These are phyloP conservation scores for Colletotrichum eremochloae DNA, from an alignment of 2,329 filamentous ascomycete species.

Conservation along the genomic window DNA sequence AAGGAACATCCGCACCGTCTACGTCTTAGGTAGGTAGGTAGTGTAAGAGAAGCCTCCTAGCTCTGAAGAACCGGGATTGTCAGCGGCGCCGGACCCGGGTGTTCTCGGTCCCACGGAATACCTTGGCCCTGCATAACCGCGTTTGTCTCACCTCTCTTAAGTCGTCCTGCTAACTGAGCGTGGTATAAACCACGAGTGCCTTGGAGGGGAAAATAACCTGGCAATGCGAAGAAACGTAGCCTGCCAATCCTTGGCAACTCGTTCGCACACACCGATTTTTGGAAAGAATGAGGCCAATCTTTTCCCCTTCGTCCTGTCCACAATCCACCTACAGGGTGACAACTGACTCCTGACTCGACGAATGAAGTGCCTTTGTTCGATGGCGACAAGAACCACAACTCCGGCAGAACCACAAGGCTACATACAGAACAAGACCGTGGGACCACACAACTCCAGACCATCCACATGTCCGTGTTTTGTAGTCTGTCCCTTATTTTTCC, in stretches of 20 bases:
- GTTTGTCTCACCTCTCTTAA: constrained; percentile 26
- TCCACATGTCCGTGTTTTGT: constrained; percentile 28
- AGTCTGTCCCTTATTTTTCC: constrained; percentile 12
- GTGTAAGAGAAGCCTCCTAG: neutral
- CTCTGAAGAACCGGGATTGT: constrained; percentile 12
- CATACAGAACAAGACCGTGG: neutral
- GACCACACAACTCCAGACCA: constrained; percentile 37
- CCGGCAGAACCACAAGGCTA: neutral
- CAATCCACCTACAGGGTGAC: neutral
- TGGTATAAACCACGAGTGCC: neutral
- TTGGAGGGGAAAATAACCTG: neutral
- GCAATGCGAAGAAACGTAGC: neutral
- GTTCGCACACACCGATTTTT: neutral
- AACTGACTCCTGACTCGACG: constrained; percentile 20
- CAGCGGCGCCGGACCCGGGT: constrained; percentile 29
- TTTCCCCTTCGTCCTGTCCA: no score
- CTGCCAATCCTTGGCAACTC: constrained; percentile 1
- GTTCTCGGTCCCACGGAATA: constrained; percentile 25
- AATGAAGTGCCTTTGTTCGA: constrained; percentile 21
- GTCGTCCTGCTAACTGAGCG: neutral
- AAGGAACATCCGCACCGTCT: constrained; percentile 14
- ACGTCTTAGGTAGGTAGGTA: neutral
- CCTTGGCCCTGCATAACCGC: constrained; percentile 18
- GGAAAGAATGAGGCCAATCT: no score
- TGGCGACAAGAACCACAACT: neutral